These are phyloP conservation scores for Hyphodiscus sp. DNA, from an alignment of 2,329 filamentous ascomycete species.

Conservation along the genomic window DNA sequence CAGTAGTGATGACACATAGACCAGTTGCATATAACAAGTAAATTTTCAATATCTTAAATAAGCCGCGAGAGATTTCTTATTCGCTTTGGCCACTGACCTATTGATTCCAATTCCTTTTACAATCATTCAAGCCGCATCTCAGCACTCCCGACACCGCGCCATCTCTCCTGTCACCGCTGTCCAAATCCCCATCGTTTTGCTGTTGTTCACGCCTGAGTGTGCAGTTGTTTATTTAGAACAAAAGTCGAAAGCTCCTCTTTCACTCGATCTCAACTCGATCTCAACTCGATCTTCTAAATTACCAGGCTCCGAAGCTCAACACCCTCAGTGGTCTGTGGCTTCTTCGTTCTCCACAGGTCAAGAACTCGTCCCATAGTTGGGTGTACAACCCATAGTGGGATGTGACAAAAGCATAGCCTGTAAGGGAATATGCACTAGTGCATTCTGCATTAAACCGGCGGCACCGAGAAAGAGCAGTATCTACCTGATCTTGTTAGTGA, in stretches of 20 bases:
- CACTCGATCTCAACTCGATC: no score
- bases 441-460: conserved; percentile 63
- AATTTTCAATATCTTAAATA: no score
- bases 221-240: no score
- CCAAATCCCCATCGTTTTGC: conserved; percentile 50
- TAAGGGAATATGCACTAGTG: conserved; percentile 70
- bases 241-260: no score
- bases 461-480: conserved; percentile 56
- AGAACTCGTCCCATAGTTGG: background rate
- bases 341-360: background rate
- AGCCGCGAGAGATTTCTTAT: no score
- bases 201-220: conserved; percentile 35
- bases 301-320: no score
- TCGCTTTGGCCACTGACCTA: no score
- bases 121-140: conserved; percentile 38
- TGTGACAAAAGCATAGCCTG: conserved; percentile 45
- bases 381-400: conserved; percentile 51
- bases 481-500: conserved; percentile 57
- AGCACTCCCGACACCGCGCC: conserved; percentile 40
- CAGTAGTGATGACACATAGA: background rate
- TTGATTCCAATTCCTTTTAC: background rate
- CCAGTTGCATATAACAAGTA: background rate
- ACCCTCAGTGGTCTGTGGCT: no score
- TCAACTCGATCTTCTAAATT: no score
- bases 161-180: conserved; percentile 38